Evolutionary conservation across 2,329 filamentous ascomycete genomes (phyloP).

Genomic region (Acrodontium crateriforme): DNA sequence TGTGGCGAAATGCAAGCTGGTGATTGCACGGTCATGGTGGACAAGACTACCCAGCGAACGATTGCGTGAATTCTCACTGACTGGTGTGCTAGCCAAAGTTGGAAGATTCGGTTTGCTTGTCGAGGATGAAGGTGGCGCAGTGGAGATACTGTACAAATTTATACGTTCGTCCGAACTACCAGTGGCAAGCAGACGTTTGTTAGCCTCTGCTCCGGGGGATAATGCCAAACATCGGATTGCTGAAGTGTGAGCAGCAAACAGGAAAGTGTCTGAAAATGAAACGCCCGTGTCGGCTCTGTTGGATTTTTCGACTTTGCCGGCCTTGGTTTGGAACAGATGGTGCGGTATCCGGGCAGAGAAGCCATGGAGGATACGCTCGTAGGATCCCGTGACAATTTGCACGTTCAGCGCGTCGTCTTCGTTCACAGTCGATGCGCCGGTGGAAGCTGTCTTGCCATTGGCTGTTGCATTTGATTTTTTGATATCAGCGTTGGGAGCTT

Average conservation of each 20-base stretch:
- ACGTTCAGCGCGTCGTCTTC: too few relatives aligned
- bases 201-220: constrained; percentile 49
- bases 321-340: constrained; percentile 9
- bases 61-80: constrained; percentile 75
- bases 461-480: too few relatives aligned
- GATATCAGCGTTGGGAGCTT: background rate
- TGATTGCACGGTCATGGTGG: constrained; percentile 75
- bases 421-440: too few relatives aligned
- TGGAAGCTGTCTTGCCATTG: too few relatives aligned
- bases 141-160: constrained; percentile 81
- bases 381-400: constrained; percentile 84
- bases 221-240: constrained; percentile 80
- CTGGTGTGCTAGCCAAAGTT: constrained; percentile 54
- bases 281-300: constrained; percentile 22
- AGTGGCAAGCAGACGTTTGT: constrained; percentile 78
- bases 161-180: constrained; percentile 89
- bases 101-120: constrained; percentile 41
- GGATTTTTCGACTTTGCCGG: constrained; percentile 8
- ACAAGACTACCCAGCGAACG: constrained; percentile 74
- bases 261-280: constrained; percentile 79
- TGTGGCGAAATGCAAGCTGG: constrained; percentile 66
- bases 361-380: constrained; percentile 85
- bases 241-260: constrained; percentile 87
- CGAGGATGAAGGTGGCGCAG: constrained; percentile 40
- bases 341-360: constrained; percentile 59